These are phyloP conservation scores for Apiospora arundinis DNA, from an alignment of 2,329 filamentous ascomycete species.

Conservation along the genomic window DNA sequence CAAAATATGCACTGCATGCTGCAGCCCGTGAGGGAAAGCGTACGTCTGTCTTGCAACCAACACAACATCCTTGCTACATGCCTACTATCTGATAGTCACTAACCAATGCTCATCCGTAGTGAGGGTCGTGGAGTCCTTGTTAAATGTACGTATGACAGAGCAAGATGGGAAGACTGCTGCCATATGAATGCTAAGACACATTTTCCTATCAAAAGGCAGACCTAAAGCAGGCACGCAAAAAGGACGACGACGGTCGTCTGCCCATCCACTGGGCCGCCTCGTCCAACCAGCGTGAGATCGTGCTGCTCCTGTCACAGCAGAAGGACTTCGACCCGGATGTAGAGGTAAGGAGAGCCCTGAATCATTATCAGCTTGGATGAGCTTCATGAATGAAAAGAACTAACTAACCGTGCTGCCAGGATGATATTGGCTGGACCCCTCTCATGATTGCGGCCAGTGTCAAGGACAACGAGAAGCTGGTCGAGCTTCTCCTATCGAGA, in stretches of 20 bases:
- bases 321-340: constrained; percentile 84
- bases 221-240: constrained; percentile 72
- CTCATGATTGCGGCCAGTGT: constrained; percentile 83
- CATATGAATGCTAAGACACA: not conserved
- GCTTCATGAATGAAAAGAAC: too few relatives aligned
- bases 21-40: constrained; percentile 85
- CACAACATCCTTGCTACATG: not conserved
- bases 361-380: too few relatives aligned
- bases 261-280: constrained; percentile 95
- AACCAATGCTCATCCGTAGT: constrained; percentile 50
- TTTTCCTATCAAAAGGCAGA: constrained; percentile 65
- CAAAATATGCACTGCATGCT: constrained; percentile 84
- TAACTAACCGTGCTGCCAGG: too few relatives aligned
- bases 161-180: not conserved
- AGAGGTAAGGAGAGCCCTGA: constrained; percentile 59
- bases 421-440: constrained; percentile 81
- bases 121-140: constrained; percentile 73
- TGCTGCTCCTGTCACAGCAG: constrained; percentile 71
- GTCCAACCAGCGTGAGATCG: constrained; percentile 78
- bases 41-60: constrained; percentile 51
- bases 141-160: constrained; percentile 57
- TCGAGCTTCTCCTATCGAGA: constrained; percentile 71
- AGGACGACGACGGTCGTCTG: constrained; percentile 87
- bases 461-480: constrained; percentile 72
- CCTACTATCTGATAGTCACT: constrained; percentile 19